A percentile compares a stretch with the other conserved stretches of the same genome.
Evolutionary conservation across 2,329 filamentous ascomycete genomes (phyloP).

Genomic region (Aspergillus fumigatus): DNA sequence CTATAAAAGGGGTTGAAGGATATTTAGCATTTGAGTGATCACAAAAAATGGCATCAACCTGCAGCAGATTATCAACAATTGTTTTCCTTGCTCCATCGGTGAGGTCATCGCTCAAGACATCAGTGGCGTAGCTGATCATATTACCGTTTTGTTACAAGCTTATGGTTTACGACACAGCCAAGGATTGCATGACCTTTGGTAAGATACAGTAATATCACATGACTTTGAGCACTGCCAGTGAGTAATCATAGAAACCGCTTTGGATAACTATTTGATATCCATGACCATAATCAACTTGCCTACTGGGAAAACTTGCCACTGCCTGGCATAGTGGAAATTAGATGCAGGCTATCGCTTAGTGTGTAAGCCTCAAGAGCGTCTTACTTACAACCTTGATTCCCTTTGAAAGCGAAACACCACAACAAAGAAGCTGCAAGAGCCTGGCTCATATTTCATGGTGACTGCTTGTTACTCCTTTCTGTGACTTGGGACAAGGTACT

Average conservation of each 20-base stretch:
- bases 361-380: not conserved
- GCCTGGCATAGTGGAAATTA: not conserved
- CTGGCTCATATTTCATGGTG: not conserved
- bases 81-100: slow-evolving; percentile 12
- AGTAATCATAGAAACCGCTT: not conserved
- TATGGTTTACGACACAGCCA: not conserved
- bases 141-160: not conserved
- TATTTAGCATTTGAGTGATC: not conserved
- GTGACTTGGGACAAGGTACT: not conserved
- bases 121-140: slow-evolving; percentile 5
- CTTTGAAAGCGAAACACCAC: too few relatives aligned
- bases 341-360: not conserved
- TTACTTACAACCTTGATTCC: not conserved
- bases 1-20: not conserved
- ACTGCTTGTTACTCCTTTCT: not conserved
- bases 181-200: not conserved
- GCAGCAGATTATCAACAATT: slow-evolving; percentile 1
- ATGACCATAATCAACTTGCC: not conserved
- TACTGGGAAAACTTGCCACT: not conserved
- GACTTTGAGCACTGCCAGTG: not conserved
- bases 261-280: not conserved
- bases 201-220: not conserved
- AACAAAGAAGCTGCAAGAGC: too few relatives aligned
- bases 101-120: slow-evolving; percentile 20
- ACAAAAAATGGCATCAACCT: not conserved